Conservation (phyloP, 495 filamentous ascomycete genomes). For the Neurospora sp. region DNA sequence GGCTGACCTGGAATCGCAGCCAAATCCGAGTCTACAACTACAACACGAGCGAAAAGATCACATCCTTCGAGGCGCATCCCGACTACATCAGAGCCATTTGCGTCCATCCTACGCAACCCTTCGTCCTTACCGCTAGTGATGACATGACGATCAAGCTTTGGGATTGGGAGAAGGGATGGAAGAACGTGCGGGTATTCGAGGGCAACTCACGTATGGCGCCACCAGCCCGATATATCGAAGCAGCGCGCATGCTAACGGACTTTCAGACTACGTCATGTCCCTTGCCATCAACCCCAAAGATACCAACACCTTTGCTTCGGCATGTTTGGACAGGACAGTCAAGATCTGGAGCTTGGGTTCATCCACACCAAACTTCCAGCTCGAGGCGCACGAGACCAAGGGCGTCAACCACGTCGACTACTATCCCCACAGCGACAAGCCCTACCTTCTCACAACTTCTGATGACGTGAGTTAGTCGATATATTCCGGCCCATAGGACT, state of each 20-base stretch:
- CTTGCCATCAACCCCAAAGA: conserved; percentile 99
- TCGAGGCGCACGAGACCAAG: conserved; percentile 96
- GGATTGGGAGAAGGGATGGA: conserved; percentile 99
- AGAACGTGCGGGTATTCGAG: conserved; percentile 95
- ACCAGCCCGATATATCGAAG: too few relatives aligned
- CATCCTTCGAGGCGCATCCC: conserved; percentile 94
- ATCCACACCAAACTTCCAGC: conserved; percentile 79
- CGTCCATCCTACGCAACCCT: conserved; percentile 94
- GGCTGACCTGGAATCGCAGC: conserved; percentile 9
- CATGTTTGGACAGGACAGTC: conserved; percentile 91
- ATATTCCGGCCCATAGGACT: background rate
- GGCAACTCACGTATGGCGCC: conserved; percentile 63
- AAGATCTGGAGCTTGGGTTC: conserved; percentile 98
- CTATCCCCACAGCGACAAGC: conserved; percentile 93
- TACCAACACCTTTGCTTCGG: conserved; percentile 93
- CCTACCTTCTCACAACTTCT: conserved; percentile 91
- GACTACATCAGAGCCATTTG: conserved; percentile 98
- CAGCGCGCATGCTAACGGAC: conserved; percentile 4
- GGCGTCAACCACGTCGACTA: conserved; percentile 97
- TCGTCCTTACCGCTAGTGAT: conserved; percentile 93
- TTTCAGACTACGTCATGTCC: conserved; percentile 66
- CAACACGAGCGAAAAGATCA: conserved; percentile 99
- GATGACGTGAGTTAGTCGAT: conserved; percentile 48
- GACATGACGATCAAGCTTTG: conserved; percentile 99
- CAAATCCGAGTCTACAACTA: conserved; percentile 65